Conservation (phyloP, 2,329 filamentous ascomycete genomes). For the Botrytis deweyae region DNA sequence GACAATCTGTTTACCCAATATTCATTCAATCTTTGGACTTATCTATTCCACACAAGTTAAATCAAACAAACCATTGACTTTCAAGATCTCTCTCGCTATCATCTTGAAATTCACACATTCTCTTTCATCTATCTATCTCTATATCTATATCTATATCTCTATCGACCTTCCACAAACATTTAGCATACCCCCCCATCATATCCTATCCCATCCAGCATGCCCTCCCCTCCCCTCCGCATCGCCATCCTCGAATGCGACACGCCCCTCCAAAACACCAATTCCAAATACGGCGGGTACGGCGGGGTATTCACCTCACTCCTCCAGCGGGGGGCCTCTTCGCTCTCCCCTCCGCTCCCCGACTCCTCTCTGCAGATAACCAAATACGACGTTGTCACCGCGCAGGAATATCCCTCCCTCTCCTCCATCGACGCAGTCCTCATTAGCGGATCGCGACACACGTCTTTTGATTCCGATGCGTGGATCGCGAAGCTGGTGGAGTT, state of each 20-base stretch:
- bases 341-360: constrained; percentile 46
- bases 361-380: constrained; percentile 45
- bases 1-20: constrained; percentile 5
- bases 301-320: constrained; percentile 67
- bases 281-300: constrained; percentile 70
- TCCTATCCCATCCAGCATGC: constrained; percentile 27
- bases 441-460: constrained; percentile 71
- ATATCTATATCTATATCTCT: too few species aligned
- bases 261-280: constrained; percentile 62
- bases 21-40: neutral
- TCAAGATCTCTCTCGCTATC: constrained; percentile 10
- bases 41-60: neutral
- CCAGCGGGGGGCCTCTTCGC: constrained; percentile 49
- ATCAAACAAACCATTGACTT: neutral
- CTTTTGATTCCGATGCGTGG: constrained; percentile 74
- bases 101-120: neutral
- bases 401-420: constrained; percentile 70
- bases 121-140: neutral
- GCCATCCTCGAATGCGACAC: constrained; percentile 88
- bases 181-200: too few species aligned
- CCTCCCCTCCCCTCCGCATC: constrained; percentile 45
- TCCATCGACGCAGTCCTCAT: constrained; percentile 80
- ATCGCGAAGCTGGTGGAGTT: constrained; percentile 73
- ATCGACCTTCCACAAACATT: too few species aligned
- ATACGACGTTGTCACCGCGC: constrained; percentile 69